Evolutionary conservation across 208 protist species (phyloP), one percentile per base, ranked within the genome.

Genomic region (Leishmania arabica): DNA sequence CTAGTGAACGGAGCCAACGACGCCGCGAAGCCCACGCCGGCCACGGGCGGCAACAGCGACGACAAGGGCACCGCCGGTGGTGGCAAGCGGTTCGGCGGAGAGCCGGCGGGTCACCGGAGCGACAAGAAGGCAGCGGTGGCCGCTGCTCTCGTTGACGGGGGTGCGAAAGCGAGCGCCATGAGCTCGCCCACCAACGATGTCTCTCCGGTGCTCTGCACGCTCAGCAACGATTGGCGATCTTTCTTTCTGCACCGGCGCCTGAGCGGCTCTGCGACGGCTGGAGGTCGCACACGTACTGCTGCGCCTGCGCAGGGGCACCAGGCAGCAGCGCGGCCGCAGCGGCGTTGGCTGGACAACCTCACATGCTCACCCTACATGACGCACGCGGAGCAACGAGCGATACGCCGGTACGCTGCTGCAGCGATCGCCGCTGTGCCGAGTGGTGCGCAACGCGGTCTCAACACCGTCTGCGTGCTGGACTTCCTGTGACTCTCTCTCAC

Each of bases 371-470:
- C 73, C 37, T 21, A 49, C 73, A 66, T 77, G 73, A 77, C 73
- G 34, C 17, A 49, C 31, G 71, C 71, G 21, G 71, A 75, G 71
- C 73, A 77, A 40, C 73, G 56, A 66, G 73, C 73, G 7, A 27
- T 51, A 60, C 31, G 27, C 71, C n/a, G 37, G 7, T 75, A 60
- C 49, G 6, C 31, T 31, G 58, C 49, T 5, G 49, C 49, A 24
- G 49, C 71, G n/a, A 47, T n/a, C 8, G 42, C 68, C 24, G 2
- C 68, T 47, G 21, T 49, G 19, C 21, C 68, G 21, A 47, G 68
- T 72, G 42, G 45, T 34, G 21, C 27, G 68, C 68, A 8, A 11
- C 27, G 42, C 7, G 68, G 42, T 51, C 42, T 72, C 6, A n/a
- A 15, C 72, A 13, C 49, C 4, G 8, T 77, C 47, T 77, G 54